Conservation (phyloP, 2,329 filamentous ascomycete species). For the Pseudogymnoascus sp. region DNA sequence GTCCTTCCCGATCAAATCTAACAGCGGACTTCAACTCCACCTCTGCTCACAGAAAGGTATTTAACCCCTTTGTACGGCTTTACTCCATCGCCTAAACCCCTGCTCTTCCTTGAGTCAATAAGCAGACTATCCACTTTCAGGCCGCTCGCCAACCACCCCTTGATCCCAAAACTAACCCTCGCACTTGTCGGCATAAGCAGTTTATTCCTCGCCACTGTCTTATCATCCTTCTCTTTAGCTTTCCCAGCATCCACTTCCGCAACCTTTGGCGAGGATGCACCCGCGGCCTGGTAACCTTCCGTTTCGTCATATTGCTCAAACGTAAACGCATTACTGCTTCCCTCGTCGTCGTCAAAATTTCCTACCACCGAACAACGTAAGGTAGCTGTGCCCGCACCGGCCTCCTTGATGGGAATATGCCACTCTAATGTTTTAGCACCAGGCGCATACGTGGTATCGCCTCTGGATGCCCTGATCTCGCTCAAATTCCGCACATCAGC, state of each 20-base stretch:
- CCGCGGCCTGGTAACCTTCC: conserved; percentile 44
- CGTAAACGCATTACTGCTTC: conserved; percentile 29
- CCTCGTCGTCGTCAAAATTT: conserved; percentile 39
- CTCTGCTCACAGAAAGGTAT: conserved; percentile 71
- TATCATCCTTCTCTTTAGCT: conserved; percentile 41
- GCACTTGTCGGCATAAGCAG: conserved; percentile 74
- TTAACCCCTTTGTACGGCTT: conserved; percentile 98
- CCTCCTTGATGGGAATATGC: conserved; percentile 71
- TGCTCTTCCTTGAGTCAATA: conserved; percentile 68
- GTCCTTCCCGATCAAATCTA: conserved; percentile 10
- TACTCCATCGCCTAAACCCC: conserved; percentile 75
- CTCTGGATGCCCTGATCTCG: conserved; percentile 71
- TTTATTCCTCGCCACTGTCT: conserved; percentile 58
- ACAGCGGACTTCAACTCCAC: conserved; percentile 56
- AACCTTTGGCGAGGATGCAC: conserved; percentile 29
- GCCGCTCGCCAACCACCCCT: conserved; percentile 60
- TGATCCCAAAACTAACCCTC: conserved; percentile 62
- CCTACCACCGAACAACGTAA: conserved; percentile 77
- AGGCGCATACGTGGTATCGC: conserved; percentile 74
- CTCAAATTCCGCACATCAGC: conserved; percentile 70
- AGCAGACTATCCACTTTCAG: conserved; percentile 60
- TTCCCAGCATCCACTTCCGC: conserved; percentile 23
- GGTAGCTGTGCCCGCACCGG: conserved; percentile 59
- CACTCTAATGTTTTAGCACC: conserved; percentile 70
- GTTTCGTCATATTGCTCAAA: conserved; percentile 37